Percentiles rank a stretch among this genome's conserved stretches.
phyloP scores from a whole-genome alignment of 345 rosid species.

The Linum trigynum region DNA sequence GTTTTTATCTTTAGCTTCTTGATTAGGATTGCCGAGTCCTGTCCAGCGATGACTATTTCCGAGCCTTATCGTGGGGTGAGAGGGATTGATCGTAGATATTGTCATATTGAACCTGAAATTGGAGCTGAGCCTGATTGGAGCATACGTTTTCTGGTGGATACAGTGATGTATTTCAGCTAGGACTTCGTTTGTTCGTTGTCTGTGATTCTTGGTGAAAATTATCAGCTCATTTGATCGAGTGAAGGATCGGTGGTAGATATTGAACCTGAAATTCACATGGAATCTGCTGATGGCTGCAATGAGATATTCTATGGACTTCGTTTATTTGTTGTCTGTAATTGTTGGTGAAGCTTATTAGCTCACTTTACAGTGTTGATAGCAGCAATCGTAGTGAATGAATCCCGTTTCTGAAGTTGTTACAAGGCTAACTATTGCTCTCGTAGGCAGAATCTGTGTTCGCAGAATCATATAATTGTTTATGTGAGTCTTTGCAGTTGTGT shows the following conservation, averaged over 20 bases:
- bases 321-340: background rate
- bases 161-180: too few relatives aligned
- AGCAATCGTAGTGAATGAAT: background rate
- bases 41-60: too few relatives aligned
- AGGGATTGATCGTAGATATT: background rate
- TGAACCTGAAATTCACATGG: background rate
- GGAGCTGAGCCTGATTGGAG: background rate
- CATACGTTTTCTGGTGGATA: background rate
- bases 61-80: background rate
- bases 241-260: background rate
- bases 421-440: background rate
- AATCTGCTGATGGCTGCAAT: background rate
- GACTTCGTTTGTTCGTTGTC: too few relatives aligned
- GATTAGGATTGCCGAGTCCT: background rate
- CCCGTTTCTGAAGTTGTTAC: background rate
- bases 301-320: background rate
- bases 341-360: background rate
- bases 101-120: background rate
- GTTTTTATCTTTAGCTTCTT: background rate
- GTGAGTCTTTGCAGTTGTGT: background rate
- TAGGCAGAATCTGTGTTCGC: background rate
- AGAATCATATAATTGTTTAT: background rate
- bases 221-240: background rate
- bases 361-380: background rate
- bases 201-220: too few relatives aligned